A percentile compares a stretch with the other conserved stretches of the same genome.
Evolutionary conservation across 1,139 yeast genomes (phyloP).

Genomic region (Hanseniaspora gamundiae): DNA sequence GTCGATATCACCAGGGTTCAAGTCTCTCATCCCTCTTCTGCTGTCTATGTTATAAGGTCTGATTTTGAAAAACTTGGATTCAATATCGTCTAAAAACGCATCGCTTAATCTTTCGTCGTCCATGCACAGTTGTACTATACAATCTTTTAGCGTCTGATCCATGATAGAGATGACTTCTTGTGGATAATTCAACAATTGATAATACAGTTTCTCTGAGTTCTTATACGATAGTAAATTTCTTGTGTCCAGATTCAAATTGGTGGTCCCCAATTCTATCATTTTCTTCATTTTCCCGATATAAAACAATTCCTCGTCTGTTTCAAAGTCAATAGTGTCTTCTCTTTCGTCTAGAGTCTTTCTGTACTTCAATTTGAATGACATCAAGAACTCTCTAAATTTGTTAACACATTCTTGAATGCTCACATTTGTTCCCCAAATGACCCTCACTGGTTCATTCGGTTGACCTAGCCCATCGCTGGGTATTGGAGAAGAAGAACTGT

Average conservation of each 20-base stretch:
- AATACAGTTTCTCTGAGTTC: conserved; percentile 64
- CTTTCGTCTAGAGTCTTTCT: conserved; percentile 49
- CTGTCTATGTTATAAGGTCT: conserved; percentile 73
- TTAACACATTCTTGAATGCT: conserved; percentile 79
- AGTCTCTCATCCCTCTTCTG: conserved; percentile 78
- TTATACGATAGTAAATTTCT: conserved; percentile 66
- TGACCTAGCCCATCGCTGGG: not conserved
- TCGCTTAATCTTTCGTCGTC: conserved; percentile 34
- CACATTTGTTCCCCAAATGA: conserved; percentile 98
- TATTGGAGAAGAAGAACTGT: not conserved
- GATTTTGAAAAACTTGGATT: conserved; percentile 70
- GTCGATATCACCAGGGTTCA: conserved; percentile 92
- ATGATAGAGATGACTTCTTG: conserved; percentile 94
- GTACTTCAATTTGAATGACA: conserved; percentile 71
- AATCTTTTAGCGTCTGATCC: conserved; percentile 92
- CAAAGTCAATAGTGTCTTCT: conserved; percentile 28
- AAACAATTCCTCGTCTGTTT: conserved; percentile 53
- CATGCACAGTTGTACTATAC: conserved; percentile 66
- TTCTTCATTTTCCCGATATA: conserved; percentile 63
- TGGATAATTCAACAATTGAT: conserved; percentile 83
- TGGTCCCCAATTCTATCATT: conserved; percentile 68
- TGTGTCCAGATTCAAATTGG: conserved; percentile 78
- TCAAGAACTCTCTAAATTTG: conserved; percentile 68
- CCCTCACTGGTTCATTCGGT: conserved; percentile 55
- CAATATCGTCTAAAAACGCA: conserved; percentile 42